A percentile compares a stretch with the other conserved stretches of the same genome.
phyloP scores from a whole-genome alignment of 1,139 yeast species.

The Scheffersomyces illinoinensis region DNA sequence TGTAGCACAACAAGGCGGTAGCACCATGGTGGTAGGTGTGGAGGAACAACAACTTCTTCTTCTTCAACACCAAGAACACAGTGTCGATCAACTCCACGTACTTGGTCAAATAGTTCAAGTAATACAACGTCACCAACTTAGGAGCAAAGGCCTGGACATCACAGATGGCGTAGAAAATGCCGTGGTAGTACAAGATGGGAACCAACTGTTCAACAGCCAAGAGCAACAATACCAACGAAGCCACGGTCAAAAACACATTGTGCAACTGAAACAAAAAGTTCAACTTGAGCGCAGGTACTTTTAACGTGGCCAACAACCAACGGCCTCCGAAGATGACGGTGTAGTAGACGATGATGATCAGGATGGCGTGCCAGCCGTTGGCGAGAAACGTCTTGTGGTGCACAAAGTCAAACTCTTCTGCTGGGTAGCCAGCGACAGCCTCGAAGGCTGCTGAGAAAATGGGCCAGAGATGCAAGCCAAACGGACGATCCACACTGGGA shows the following conservation, averaged over 20 bases:
- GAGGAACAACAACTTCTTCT: conserved; percentile 85
- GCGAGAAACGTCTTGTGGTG: conserved; percentile 69
- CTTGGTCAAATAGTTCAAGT: conserved; percentile 75
- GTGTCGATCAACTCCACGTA: conserved; percentile 89
- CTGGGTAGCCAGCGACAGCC: conserved; percentile 56
- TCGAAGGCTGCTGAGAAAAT: conserved; percentile 65
- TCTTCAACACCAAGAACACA: conserved; percentile 84
- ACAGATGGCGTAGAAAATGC: conserved; percentile 86
- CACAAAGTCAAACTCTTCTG: conserved; percentile 72
- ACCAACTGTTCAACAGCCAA: conserved; percentile 81
- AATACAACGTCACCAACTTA: conserved; percentile 79
- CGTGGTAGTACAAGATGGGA: conserved; percentile 77
- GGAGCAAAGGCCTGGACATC: conserved; percentile 80
- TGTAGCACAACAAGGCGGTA: conserved; percentile 91
- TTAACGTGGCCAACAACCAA: conserved; percentile 43
- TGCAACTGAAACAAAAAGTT: conserved; percentile 69
- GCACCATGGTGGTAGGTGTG: conserved; percentile 99
- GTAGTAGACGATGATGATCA: conserved; percentile 69
- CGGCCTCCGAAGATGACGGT: conserved; percentile 81
- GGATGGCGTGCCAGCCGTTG: conserved; percentile 64
- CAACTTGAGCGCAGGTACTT: conserved; percentile 68
- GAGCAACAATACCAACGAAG: conserved; percentile 65
- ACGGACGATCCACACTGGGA: conserved; percentile 81
- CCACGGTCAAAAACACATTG: conserved; percentile 71
- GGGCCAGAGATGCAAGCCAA: conserved; percentile 90